Evolutionary conservation across 306 rosid species (phyloP).

Genomic region (Ormosia emarginata): DNA sequence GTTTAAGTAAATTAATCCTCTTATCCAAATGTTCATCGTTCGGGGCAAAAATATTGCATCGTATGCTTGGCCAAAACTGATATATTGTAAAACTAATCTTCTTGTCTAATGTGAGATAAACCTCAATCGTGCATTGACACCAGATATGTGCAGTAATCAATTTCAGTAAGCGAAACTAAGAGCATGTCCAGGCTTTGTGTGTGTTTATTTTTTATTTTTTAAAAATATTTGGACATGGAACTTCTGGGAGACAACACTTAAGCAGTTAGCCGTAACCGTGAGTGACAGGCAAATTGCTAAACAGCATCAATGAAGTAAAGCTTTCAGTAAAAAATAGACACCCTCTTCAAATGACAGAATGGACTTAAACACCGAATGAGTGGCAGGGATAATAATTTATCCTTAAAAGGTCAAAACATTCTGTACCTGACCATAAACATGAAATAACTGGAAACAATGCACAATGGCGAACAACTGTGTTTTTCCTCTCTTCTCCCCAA

Average conservation of each 20-base stretch:
- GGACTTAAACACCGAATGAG: background rate
- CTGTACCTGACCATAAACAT: background rate
- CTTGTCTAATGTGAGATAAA: background rate
- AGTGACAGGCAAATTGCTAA: background rate
- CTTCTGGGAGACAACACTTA: background rate
- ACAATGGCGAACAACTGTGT: background rate
- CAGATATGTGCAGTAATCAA: background rate
- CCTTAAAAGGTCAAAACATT: background rate
- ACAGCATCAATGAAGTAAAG: background rate
- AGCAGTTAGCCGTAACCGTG: background rate
- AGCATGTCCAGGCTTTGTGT: background rate
- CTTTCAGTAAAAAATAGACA: background rate
- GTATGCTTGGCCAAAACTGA: background rate
- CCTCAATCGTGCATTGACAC: background rate
- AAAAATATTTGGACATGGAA: background rate
- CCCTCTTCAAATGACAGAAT: background rate
- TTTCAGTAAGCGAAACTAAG: background rate
- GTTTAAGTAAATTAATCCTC: background rate
- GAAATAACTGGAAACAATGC: background rate
- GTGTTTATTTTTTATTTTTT: no score
- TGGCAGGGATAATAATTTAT: background rate
- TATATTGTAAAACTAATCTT: background rate
- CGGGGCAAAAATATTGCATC: background rate
- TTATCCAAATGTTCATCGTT: background rate
- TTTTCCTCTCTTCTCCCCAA: background rate